Conservation (phyloP, 495 filamentous ascomycete genomes). For the Aspergillus funiculosus region DNA sequence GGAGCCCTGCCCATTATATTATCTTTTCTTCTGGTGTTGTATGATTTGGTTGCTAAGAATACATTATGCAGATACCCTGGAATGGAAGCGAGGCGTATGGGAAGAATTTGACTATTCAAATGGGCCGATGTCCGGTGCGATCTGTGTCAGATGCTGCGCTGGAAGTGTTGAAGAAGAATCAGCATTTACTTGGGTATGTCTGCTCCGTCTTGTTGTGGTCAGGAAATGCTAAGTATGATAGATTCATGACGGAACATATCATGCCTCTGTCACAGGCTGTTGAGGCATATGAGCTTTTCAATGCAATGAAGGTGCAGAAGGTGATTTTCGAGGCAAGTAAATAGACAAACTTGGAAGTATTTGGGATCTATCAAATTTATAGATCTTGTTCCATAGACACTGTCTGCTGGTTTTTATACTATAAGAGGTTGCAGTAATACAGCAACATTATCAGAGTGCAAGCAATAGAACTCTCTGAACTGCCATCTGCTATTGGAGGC, state of each 20-base stretch:
- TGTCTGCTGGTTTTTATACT: no score
- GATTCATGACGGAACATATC: constrained; percentile 91
- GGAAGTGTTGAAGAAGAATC: constrained; percentile 71
- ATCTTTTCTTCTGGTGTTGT: constrained; percentile 4
- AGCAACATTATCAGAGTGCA: no score
- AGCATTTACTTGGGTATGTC: constrained; percentile 72
- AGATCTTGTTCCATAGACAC: no score
- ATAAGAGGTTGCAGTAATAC: no score
- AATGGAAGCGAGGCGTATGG: constrained; percentile 74
- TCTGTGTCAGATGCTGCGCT: constrained; percentile 76
- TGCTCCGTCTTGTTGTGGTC: constrained; percentile 12
- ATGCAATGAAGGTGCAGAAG: constrained; percentile 91
- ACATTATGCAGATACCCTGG: constrained; percentile 67
- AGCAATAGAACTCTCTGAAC: no score
- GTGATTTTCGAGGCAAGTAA: constrained; percentile 54
- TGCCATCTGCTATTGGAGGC: no score
- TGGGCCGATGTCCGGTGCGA: constrained; percentile 89
- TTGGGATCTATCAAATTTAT: no score
- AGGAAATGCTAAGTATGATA: constrained; percentile 27
- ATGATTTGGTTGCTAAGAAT: neutral
- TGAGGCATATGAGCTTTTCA: constrained; percentile 86
- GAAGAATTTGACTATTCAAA: constrained; percentile 88
- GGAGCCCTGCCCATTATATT: no score
- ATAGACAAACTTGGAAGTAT: constrained; percentile 24
- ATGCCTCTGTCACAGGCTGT: constrained; percentile 82